Evolutionary conservation across 2,329 filamentous ascomycete species (phyloP), one percentile per base, ranked within the genome.

Genomic region (Fusarium luffae): DNA sequence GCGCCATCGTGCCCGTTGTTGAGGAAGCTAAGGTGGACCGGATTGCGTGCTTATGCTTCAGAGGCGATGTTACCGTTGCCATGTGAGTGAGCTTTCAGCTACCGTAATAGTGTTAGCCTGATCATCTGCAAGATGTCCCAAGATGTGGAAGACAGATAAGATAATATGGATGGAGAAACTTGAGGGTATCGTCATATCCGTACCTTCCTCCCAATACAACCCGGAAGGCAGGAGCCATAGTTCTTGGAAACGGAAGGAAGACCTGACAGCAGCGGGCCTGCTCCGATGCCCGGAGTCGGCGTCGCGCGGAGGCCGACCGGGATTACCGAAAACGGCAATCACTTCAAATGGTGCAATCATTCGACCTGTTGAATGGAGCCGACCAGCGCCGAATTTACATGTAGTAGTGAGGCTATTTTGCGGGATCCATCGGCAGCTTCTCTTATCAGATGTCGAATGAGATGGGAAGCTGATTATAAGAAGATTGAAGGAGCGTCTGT

Each of bases 11-110:
- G 59, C 42, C 54, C 21, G 50, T 59, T 64, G 61, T 70, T 59
- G 62, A 66, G 27, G 21, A 41, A 51, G 49, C 49, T 34, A 51
- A 59, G 63, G 70, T 74, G 66, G 72, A 72, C 62, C 62, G 32
- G 59, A 74, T 74, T 75, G 72, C 72, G 72, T 74, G 72, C 72
- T 74, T 59, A 50, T 32, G 19, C 23, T 28, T 11, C 21, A 44
- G 62, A 60, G 34, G 32, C 49, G 49, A 51, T 47, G 54, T 60
- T 51, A 65, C 41, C 44, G 41, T 51, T 41, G 19, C 49, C 48
- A 46, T 58, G 44, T 40, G 40, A 40, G 44, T 40, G 40, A 40
- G 19, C 34, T 23, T 49, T 48, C 21, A 62, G 54, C 47, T n/a
- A 43, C 62, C 57, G 21, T 23, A 51, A 19, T n/a, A 30, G 23